Evolutionary conservation across 495 filamentous ascomycete species (phyloP), one percentile per base, ranked within the genome.

Genomic region (Neurospora tetraspora): DNA sequence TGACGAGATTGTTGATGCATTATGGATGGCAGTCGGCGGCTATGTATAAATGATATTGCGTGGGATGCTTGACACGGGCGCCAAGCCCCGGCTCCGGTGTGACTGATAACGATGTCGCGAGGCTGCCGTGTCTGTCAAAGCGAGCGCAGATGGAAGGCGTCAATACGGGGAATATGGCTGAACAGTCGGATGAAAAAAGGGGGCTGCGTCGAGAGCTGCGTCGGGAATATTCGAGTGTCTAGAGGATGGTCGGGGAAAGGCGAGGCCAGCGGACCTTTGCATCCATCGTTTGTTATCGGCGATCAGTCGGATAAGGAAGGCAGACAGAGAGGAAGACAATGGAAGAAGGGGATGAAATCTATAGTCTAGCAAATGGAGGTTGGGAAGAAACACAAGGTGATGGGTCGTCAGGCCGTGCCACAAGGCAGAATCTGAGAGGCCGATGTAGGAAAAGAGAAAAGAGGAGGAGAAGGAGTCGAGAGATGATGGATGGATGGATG

Each of bases 1-100:
- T 90, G 88, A 77, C 93, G 89, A 74, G 92, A 90, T 83, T 92
- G 90, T 83, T 95, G 93, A 88, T 96, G 93, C 93, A 96, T 96
- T 69, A 70, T 68, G 72, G 53, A 71, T 69, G 74, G 69, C 37
- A 34, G 53, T 31, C 5, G 53, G 53, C 53, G 53, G 53, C 12
- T 65, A 65, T 34, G 53, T 65, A 65, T 65, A 61, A 61, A 27
- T 65, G 53, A 65, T 65, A 27, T 65, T 65, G 53, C 53, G 53
- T 65, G 27, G 53, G 53, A 65, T 65, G 53, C 53, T 34, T 65
- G 53, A 65, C 53, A 65, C 27, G 53, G 53, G 53, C 53, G 53
- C 27, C 53, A 65, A 65, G 53, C 53, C 53, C 53, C 27, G 53
- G 53, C 53, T 65, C 6, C 53, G 53, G 53, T 65, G 53, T 65